A percentile compares a stretch with the other conserved stretches of the same genome.
phyloP scores from a whole-genome alignment of 495 filamentous ascomycete species.

The Xylaria scruposa region DNA sequence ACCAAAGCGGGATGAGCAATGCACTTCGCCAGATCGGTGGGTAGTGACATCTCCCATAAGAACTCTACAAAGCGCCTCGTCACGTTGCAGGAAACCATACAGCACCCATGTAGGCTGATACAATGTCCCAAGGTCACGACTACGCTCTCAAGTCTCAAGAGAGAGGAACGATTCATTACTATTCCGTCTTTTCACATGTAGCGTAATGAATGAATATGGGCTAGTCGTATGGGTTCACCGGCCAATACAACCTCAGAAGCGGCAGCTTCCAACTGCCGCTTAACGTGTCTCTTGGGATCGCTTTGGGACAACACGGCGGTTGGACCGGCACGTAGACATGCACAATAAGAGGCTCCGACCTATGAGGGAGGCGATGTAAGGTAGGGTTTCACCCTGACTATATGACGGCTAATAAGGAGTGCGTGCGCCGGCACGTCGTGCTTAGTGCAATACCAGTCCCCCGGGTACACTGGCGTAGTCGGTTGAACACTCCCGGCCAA shows the following conservation, averaged over 20 bases:
- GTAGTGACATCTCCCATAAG: conserved; percentile 14
- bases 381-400: conserved; percentile 27
- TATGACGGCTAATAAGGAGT: conserved; percentile 32
- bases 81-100: conserved; percentile 18
- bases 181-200: background rate
- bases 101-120: conserved; percentile 18
- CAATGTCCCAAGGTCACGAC: background rate
- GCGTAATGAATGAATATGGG: conserved; percentile 17
- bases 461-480: conserved; percentile 27
- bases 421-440: conserved; percentile 31
- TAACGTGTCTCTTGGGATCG: conserved; percentile 25
- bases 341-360: conserved; percentile 18
- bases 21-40: conserved; percentile 17
- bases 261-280: conserved; percentile 27
- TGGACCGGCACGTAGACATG: conserved; percentile 24
- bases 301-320: conserved; percentile 23
- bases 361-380: conserved; percentile 21
- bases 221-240: conserved; percentile 17
- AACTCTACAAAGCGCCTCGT: conserved; percentile 12
- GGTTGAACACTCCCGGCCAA: conserved; percentile 26
- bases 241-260: conserved; percentile 23
- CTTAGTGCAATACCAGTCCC: conserved; percentile 33
- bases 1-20: conserved; percentile 12
- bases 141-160: background rate
- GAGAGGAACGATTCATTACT: background rate